Evolutionary conservation across 352 stramenopile species (phyloP).

Genomic region (Globisporangium megalacanthum): DNA sequence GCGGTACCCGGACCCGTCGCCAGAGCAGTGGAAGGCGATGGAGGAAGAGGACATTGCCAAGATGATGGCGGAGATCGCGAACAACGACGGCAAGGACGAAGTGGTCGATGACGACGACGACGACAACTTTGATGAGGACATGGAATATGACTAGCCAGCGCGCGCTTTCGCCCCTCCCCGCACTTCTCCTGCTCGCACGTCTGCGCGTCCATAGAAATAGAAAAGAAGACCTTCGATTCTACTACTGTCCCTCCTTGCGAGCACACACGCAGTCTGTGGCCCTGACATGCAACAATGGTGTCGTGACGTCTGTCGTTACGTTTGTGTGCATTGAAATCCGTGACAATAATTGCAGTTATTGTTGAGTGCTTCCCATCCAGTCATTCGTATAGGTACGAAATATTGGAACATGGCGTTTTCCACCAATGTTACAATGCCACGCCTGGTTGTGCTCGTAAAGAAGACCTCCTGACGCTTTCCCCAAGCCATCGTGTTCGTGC

Average conservation of each 20-base stretch:
- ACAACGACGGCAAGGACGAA: constrained; percentile 36
- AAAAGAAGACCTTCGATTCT: constrained; percentile 12
- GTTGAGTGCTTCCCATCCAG: neutral
- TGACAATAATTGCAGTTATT: neutral
- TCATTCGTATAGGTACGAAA: constrained; percentile 10
- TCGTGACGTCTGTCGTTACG: no score
- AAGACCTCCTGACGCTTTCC: neutral
- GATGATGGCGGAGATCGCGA: constrained; percentile 45
- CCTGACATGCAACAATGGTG: neutral
- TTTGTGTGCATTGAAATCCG: neutral
- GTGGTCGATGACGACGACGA: constrained; percentile 47
- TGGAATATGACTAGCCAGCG: constrained; percentile 49
- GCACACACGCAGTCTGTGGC: constrained; percentile 1
- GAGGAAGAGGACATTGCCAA: constrained; percentile 73
- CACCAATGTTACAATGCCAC: neutral
- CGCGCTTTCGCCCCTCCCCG: constrained; percentile 27
- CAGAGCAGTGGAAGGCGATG: constrained; percentile 77
- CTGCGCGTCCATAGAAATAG: constrained; percentile 14
- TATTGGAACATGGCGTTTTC: neutral
- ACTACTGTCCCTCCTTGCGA: neutral
- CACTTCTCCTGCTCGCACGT: constrained; percentile 2
- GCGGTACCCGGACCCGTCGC: constrained; percentile 74
- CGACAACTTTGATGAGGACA: constrained; percentile 56
- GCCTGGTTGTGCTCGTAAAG: no score
- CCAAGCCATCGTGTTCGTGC: neutral